Evolutionary conservation across 768 basidiomycete species (phyloP).

Genomic region (Agaricus subrufescens): DNA sequence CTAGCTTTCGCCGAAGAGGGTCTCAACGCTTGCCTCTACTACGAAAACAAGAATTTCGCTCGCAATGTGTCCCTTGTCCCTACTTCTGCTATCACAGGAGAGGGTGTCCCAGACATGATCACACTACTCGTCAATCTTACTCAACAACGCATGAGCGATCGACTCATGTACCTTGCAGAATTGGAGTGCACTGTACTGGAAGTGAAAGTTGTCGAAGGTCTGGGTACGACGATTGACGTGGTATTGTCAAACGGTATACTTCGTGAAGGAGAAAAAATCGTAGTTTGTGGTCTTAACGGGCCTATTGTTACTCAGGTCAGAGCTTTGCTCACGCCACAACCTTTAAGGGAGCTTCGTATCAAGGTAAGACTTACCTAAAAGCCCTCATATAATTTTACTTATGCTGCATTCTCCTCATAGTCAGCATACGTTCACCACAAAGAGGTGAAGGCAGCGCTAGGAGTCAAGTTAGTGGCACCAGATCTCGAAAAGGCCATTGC

Average conservation of each 20-base stretch:
- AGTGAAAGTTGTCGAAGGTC: constrained; percentile 97
- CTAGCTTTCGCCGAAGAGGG: constrained; percentile 98
- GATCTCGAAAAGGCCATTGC: constrained; percentile 98
- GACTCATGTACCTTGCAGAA: constrained; percentile 96
- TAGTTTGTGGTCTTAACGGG: constrained; percentile 95
- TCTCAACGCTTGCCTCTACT: constrained; percentile 91
- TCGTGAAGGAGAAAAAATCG: constrained; percentile 88
- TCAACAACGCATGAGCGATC: constrained; percentile 95
- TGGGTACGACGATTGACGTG: constrained; percentile 97
- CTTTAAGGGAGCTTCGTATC: constrained; percentile 89
- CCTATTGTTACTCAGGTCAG: constrained; percentile 94
- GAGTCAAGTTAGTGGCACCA: constrained; percentile 92
- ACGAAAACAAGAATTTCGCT: constrained; percentile 94
- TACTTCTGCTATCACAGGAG: constrained; percentile 96
- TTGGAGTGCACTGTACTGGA: constrained; percentile 97
- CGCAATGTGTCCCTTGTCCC: constrained; percentile 95
- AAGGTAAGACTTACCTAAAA: constrained; percentile 52
- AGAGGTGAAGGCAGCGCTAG: constrained; percentile 93
- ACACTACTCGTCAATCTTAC: constrained; percentile 97
- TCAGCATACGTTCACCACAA: constrained; percentile 97
- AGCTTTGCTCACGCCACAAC: constrained; percentile 93
- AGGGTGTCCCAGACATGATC: constrained; percentile 99
- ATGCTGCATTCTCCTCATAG: constrained; percentile 35
- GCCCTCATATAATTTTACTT: constrained; percentile 3
- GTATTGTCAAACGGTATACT: constrained; percentile 92